These are phyloP conservation scores for Cucurbitaria berberidis DNA, from an alignment of 2,329 filamentous ascomycete genomes.

Conservation along the genomic window DNA sequence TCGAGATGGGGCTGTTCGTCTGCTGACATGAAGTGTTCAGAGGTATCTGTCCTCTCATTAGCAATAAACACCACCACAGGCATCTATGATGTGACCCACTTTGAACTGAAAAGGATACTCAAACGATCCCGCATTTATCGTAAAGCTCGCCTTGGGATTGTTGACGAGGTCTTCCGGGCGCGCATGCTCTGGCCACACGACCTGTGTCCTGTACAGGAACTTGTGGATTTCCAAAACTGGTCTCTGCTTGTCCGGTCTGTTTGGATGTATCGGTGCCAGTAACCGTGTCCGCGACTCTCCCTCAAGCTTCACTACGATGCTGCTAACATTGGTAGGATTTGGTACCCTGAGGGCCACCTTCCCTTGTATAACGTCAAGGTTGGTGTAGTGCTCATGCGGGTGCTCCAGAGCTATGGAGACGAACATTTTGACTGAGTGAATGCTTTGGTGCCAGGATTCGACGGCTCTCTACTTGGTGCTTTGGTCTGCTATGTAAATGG, in stretches of 20 bases:
- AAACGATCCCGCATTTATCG: constrained; percentile 72
- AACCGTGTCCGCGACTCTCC: constrained; percentile 76
- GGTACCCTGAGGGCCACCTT: constrained; percentile 53
- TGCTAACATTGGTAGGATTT: constrained; percentile 54
- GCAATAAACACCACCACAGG: neutral
- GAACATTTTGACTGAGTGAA: constrained; percentile 41
- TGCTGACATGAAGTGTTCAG: constrained; percentile 74
- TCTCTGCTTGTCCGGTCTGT: constrained; percentile 51
- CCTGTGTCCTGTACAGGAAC: constrained; percentile 75
- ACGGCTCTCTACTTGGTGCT: neutral
- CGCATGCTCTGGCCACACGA: constrained; percentile 70
- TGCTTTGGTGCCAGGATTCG: neutral
- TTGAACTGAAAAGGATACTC: constrained; percentile 81
- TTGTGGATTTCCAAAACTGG: constrained; percentile 60
- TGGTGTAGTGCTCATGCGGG: constrained; percentile 75
- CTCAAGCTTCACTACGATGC: constrained; percentile 80
- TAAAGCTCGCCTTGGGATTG: constrained; percentile 57
- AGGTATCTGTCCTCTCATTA: constrained; percentile 48
- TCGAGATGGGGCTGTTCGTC: constrained; percentile 47
- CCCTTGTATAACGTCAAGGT: constrained; percentile 75
- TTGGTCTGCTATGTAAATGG: constrained; percentile 19
- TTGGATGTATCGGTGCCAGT: constrained; percentile 55
- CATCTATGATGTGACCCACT: constrained; percentile 57
- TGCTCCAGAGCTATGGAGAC: constrained; percentile 70
- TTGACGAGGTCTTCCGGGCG: constrained; percentile 47